These are phyloP conservation scores for Vaccinium macrocarpon DNA, from an alignment of 148 eudicot genomes.

Conservation along the genomic window DNA sequence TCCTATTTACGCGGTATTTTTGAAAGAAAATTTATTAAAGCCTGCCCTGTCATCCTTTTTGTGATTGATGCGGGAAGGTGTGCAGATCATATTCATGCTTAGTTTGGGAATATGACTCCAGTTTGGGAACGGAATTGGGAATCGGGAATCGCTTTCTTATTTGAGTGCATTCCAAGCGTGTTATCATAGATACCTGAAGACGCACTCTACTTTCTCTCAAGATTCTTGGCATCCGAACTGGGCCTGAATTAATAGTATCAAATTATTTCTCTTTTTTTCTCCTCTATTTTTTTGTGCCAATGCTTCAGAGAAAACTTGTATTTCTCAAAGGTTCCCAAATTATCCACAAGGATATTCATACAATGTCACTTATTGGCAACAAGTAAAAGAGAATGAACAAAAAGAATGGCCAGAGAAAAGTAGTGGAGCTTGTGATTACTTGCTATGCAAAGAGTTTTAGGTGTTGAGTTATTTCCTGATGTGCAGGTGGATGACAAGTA, in stretches of 20 bases:
- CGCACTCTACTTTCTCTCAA: neutral
- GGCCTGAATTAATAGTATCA: neutral
- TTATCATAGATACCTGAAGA: neutral
- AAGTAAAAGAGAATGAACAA: neutral
- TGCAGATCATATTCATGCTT: neutral
- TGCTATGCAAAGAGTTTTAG: neutral
- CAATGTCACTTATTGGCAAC: neutral
- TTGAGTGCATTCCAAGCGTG: neutral
- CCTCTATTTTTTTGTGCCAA: neutral
- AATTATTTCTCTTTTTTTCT: neutral
- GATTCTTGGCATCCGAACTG: neutral
- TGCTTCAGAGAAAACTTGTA: neutral
- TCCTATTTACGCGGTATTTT: neutral
- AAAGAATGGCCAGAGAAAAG: neutral
- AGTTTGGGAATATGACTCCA: constrained; percentile 1
- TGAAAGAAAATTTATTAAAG: neutral
- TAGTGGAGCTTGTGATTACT: neutral
- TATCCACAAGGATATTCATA: neutral
- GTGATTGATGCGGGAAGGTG: neutral
- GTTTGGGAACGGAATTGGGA: neutral
- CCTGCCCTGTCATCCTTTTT: neutral
- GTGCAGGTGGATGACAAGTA: constrained; percentile 83
- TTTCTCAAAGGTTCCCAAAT: neutral
- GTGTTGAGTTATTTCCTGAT: neutral
- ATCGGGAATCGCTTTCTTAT: neutral